These are phyloP conservation scores for Mortierella sp. DNA, from an alignment of 371 early-diverging fungal species.

Conservation along the genomic window DNA sequence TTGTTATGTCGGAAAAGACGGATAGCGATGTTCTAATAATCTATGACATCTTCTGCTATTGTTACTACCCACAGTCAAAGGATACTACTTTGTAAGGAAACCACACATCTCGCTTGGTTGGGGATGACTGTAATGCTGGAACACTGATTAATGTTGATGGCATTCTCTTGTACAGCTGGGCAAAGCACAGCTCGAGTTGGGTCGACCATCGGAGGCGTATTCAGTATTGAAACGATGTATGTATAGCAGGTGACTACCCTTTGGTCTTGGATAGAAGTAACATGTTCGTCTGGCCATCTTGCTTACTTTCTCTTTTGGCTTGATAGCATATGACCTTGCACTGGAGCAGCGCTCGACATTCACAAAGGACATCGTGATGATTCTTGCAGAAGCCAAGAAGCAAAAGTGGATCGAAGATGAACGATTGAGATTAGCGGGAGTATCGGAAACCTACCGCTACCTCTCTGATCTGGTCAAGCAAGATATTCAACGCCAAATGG, in stretches of 20 bases:
- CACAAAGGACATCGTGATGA: constrained; percentile 38
- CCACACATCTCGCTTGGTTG: too few species aligned
- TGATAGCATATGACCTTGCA: constrained; percentile 44
- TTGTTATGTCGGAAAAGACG: too few species aligned
- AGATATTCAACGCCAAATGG: constrained; percentile 53
- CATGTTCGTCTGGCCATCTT: too few species aligned
- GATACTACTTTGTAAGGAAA: constrained; percentile 68
- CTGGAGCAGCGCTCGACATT: constrained; percentile 36
- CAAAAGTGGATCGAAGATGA: constrained; percentile 74
- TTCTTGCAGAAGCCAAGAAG: constrained; percentile 47
- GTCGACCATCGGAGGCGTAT: constrained; percentile 38
- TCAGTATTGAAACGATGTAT: constrained; percentile 33
- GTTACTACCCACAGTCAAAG: constrained; percentile 58
- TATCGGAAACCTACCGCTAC: constrained; percentile 71
- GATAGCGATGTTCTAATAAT: too few species aligned
- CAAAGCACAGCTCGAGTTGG: constrained; percentile 45
- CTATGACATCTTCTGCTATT: too few species aligned
- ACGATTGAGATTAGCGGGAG: constrained; percentile 64
- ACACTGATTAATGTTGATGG: too few species aligned
- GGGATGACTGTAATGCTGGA: too few species aligned
- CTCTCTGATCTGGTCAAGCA: constrained; percentile 67
- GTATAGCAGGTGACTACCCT: not conserved
- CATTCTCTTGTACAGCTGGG: constrained; percentile 21
- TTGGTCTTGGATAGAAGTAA: too few species aligned
- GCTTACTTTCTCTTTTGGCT: too few species aligned